Conservation (phyloP, 805 yeast species). For the Saccharomyces paradoxus region DNA sequence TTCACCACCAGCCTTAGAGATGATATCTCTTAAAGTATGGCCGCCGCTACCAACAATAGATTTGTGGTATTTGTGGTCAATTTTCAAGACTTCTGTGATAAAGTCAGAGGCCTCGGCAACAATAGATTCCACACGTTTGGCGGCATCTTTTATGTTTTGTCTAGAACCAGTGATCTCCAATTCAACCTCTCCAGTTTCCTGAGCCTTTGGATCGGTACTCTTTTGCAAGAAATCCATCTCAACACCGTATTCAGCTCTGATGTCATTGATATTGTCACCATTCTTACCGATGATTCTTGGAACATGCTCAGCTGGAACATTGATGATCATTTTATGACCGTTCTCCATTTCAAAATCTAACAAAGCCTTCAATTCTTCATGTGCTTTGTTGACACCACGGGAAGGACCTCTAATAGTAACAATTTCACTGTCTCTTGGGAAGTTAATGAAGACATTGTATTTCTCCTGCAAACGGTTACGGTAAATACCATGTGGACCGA, state of each 20-base stretch:
- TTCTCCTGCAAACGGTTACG: conserved; percentile 81
- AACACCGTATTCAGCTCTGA: conserved; percentile 53
- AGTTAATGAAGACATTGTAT: conserved; percentile 71
- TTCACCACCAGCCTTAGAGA: conserved; percentile 67
- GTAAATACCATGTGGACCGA: conserved; percentile 76
- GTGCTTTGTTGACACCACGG: conserved; percentile 74
- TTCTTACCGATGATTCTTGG: conserved; percentile 82
- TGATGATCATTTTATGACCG: conserved; percentile 56
- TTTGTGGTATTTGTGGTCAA: conserved; percentile 68
- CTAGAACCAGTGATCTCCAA: conserved; percentile 73
- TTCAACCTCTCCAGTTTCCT: conserved; percentile 45
- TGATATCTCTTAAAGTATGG: conserved; percentile 61
- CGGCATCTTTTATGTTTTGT: conserved; percentile 65
- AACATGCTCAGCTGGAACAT: conserved; percentile 66
- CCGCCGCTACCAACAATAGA: conserved; percentile 75
- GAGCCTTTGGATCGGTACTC: conserved; percentile 37
- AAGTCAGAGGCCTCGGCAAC: conserved; percentile 58
- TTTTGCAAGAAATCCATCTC: conserved; percentile 40
- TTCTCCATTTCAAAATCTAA: conserved; percentile 81
- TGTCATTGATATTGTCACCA: conserved; percentile 76
- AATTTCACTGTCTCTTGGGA: conserved; percentile 63
- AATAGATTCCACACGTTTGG: conserved; percentile 50
- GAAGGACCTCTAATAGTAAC: conserved; percentile 78
- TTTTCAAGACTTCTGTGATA: conserved; percentile 48
- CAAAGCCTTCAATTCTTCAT: conserved; percentile 75